phyloP scores from a whole-genome alignment of 2,329 filamentous ascomycete genomes.

The Sporothrix luriei region DNA sequence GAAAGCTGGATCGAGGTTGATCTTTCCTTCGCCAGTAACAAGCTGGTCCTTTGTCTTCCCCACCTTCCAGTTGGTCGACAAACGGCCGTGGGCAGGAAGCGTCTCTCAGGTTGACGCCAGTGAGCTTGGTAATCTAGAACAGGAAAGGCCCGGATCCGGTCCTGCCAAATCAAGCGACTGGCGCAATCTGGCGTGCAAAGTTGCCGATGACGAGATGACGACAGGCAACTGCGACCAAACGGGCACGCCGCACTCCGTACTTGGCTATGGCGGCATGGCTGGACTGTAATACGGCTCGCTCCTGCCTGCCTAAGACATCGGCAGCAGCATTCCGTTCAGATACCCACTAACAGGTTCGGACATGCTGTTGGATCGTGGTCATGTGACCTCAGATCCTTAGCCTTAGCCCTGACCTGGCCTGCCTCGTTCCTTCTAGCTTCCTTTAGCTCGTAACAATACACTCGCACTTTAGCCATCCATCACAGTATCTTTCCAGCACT shows the following conservation, averaged over 20 bases:
- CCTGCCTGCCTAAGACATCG: neutral
- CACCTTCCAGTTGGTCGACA: neutral
- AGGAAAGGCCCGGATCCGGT: neutral
- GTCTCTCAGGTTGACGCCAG: neutral
- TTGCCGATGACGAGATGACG: neutral
- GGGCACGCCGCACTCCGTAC: too few species aligned
- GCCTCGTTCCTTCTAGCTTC: too few species aligned
- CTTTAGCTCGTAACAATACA: too few species aligned
- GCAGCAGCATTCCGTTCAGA: neutral
- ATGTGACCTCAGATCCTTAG: too few species aligned
- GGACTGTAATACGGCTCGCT: neutral
- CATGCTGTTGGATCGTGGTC: too few species aligned
- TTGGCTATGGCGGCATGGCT: too few species aligned
- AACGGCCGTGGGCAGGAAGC: conserved; percentile 13
- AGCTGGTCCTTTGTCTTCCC: conserved; percentile 12
- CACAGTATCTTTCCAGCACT: too few species aligned
- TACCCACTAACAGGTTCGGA: too few species aligned
- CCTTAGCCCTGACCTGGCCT: too few species aligned
- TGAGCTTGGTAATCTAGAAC: neutral
- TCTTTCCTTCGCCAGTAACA: neutral
- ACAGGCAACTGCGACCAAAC: neutral
- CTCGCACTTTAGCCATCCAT: too few species aligned
- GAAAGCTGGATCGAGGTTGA: neutral
- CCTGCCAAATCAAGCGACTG: neutral
- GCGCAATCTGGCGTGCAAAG: neutral